These are phyloP conservation scores for Clarireedia hainanense DNA, from an alignment of 2,329 filamentous ascomycete species.

Conservation along the genomic window DNA sequence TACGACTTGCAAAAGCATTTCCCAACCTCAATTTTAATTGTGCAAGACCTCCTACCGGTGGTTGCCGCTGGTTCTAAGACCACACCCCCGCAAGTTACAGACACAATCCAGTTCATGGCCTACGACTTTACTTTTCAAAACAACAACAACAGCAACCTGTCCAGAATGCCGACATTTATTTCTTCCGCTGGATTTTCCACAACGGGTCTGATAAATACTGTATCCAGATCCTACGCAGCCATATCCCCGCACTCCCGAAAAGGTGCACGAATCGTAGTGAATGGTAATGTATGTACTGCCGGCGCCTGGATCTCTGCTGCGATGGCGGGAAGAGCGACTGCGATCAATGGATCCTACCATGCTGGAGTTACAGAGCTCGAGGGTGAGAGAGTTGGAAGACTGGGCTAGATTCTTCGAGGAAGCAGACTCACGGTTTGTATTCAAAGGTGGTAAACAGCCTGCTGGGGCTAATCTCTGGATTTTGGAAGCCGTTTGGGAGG, in stretches of 20 bases:
- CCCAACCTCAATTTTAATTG: slow-evolving; percentile 23
- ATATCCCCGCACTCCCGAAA: slow-evolving; percentile 36
- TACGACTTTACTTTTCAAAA: slow-evolving; percentile 35
- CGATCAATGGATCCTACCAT: slow-evolving; percentile 28
- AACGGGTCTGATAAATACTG: slow-evolving; percentile 38
- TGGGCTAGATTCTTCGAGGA: slow-evolving; percentile 27
- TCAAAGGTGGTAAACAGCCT: not conserved
- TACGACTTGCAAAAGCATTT: slow-evolving; percentile 16
- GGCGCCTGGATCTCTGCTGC: not conserved
- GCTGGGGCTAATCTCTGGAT: not conserved
- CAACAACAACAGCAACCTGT: slow-evolving; percentile 10
- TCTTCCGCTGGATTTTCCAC: slow-evolving; percentile 40
- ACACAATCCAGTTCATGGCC: slow-evolving; percentile 25
- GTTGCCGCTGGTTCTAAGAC: slow-evolving; percentile 12
- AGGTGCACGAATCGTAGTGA: slow-evolving; percentile 30
- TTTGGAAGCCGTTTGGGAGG: not conserved
- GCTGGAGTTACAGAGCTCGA: slow-evolving; percentile 28
- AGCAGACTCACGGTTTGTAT: slow-evolving; percentile 20
- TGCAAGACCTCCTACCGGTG: slow-evolving; percentile 32
- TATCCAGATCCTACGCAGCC: slow-evolving; percentile 29
- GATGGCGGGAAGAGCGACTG: slow-evolving; percentile 4
- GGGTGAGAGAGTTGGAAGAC: slow-evolving; percentile 28
- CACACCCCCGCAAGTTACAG: slow-evolving; percentile 9
- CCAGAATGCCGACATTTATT: slow-evolving; percentile 34
- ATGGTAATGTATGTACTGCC: slow-evolving; percentile 5